These are phyloP conservation scores for Hyparrhenia diplandra DNA, from an alignment of 176 grass and related monocot species.

Conservation along the genomic window DNA sequence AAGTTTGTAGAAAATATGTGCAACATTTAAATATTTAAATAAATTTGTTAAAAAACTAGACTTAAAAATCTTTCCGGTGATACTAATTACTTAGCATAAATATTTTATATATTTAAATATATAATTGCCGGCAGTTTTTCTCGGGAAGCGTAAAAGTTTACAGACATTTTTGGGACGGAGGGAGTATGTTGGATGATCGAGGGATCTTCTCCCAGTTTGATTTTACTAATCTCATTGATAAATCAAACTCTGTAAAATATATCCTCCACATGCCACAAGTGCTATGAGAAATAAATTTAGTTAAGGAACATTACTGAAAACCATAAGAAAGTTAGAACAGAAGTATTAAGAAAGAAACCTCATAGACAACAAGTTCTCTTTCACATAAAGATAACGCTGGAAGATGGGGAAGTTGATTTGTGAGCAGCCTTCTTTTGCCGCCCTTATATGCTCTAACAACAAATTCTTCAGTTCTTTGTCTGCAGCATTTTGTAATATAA, in stretches of 20 bases:
- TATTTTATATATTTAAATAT: too few relatives aligned
- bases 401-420: constrained; percentile 76
- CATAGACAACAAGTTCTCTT: constrained; percentile 53
- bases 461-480: constrained; percentile 98
- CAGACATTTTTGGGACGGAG: too few relatives aligned
- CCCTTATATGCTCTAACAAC: constrained; percentile 90
- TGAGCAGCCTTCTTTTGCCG: constrained; percentile 84
- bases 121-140: too few relatives aligned
- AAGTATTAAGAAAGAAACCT: constrained; percentile 43
- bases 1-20: too few relatives aligned
- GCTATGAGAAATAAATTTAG: constrained; percentile 15
- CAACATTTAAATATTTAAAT: too few relatives aligned
- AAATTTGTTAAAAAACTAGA: too few relatives aligned
- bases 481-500: constrained; percentile 42
- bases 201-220: background rate
- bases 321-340: background rate
- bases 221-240: constrained; percentile 10
- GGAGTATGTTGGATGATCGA: constrained; percentile 8
- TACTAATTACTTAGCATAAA: too few relatives aligned
- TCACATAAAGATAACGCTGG: constrained; percentile 79
- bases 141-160: too few relatives aligned
- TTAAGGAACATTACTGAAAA: background rate
- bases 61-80: too few relatives aligned
- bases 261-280: background rate
- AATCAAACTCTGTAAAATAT: background rate